Evolutionary conservation across 306 rosid genomes (phyloP).

Genomic region (Inga leiocalycina): DNA sequence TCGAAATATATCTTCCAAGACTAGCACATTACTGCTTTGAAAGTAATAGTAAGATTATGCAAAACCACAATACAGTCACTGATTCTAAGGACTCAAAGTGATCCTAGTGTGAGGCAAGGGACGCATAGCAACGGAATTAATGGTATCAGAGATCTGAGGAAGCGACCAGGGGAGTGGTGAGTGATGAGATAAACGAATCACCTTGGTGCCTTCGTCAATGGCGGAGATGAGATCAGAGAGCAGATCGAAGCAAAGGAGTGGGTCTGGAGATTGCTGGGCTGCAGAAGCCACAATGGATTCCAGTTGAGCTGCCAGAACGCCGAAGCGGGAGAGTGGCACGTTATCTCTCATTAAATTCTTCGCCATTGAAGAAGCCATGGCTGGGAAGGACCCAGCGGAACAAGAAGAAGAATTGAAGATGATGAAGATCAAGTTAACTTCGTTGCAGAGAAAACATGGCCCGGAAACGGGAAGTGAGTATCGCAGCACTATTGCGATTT

Average conservation of each 20-base stretch:
- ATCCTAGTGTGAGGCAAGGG: neutral
- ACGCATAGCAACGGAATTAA: neutral
- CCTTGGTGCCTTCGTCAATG: constrained; percentile 88
- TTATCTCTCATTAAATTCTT: constrained; percentile 54
- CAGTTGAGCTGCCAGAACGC: constrained; percentile 91
- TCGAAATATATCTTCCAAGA: neutral
- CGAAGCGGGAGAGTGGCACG: constrained; percentile 91
- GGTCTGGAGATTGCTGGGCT: constrained; percentile 80
- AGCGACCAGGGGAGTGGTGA: neutral
- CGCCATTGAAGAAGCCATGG: constrained; percentile 50
- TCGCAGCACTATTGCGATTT: neutral
- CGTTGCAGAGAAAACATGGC: neutral
- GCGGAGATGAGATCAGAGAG: constrained; percentile 97
- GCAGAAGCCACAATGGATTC: constrained; percentile 97
- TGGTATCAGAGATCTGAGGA: constrained; percentile 5
- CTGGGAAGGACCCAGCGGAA: neutral
- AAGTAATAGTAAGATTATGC: neutral
- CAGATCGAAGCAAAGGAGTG: constrained; percentile 97
- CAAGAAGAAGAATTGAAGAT: neutral
- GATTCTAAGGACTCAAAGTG: neutral
- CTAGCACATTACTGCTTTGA: neutral
- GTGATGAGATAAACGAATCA: constrained; percentile 26
- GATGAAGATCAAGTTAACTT: neutral
- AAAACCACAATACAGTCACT: neutral
- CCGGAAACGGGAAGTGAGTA: neutral